phyloP scores from a whole-genome alignment of 345 rosid genomes.

The Leavenworthia alabamica region DNA sequence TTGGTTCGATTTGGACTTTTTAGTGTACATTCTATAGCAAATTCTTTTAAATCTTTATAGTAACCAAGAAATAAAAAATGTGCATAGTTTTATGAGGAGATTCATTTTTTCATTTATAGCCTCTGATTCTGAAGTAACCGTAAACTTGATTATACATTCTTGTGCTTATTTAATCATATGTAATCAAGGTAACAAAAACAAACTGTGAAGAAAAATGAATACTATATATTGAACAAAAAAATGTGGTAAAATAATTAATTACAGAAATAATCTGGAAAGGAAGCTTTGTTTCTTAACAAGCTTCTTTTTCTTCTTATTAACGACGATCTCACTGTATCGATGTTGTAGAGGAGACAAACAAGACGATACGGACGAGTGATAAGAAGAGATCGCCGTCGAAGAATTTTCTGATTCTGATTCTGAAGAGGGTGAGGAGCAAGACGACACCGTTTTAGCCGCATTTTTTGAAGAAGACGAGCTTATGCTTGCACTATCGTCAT shows the following conservation, averaged over 20 bases:
- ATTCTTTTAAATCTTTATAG: not conserved
- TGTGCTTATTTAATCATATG: not conserved
- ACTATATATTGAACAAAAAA: not conserved
- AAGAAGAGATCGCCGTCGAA: conserved; percentile 15
- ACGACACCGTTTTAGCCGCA: conserved; percentile 16
- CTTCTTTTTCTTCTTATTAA: conserved; percentile 28
- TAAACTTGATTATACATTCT: not conserved
- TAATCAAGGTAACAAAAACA: not conserved
- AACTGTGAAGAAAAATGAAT: not conserved
- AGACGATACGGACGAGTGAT: conserved; percentile 30
- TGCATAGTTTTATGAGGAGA: not conserved
- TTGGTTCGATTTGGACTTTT: not conserved
- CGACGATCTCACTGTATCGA: conserved; percentile 27
- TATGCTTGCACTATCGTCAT: conserved; percentile 8
- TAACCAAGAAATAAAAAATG: not conserved
- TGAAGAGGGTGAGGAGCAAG: conserved; percentile 15
- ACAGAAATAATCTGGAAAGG: conserved; percentile 28
- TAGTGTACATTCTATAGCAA: not conserved
- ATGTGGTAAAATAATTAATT: not conserved
- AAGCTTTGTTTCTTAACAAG: conserved; percentile 25
- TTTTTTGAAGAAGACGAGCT: conserved; percentile 13
- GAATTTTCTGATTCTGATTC: conserved; percentile 26
- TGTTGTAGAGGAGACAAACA: conserved; percentile 31
- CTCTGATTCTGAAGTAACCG: too few species aligned
- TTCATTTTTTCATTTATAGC: not conserved